Conservation (phyloP, 371 early-diverging fungal species). For the Chytridium lagenaria region DNA sequence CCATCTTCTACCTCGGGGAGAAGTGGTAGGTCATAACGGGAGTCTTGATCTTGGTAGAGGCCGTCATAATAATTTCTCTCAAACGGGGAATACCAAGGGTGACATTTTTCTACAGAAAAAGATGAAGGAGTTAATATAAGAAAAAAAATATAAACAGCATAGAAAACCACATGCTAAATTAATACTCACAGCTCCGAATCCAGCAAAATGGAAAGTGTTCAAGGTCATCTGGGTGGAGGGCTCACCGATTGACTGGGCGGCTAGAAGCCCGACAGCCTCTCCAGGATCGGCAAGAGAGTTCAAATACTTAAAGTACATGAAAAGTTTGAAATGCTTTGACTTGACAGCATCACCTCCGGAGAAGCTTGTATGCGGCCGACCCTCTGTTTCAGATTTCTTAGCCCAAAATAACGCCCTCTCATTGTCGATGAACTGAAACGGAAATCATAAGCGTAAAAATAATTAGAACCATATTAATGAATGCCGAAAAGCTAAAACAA, state of each 20-base stretch:
- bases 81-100: conserved; percentile 99
- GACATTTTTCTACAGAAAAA: conserved; percentile 81
- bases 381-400: conserved; percentile 28
- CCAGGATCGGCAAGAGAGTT: conserved; percentile 96
- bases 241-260: conserved; percentile 99
- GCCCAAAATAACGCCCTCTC: conserved; percentile 65
- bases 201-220: conserved; percentile 99
- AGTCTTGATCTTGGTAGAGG: conserved; percentile 92
- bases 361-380: conserved; percentile 31
- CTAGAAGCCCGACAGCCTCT: conserved; percentile 98
- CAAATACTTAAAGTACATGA: conserved; percentile 95
- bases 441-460: no score
- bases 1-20: conserved; percentile 60
- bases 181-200: conserved; percentile 88
- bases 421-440: conserved; percentile 71
- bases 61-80: conserved; percentile 99
- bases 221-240: conserved; percentile 99
- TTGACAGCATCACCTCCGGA: conserved; percentile 37
- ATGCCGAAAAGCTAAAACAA: no score
- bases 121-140: conserved; percentile 6
- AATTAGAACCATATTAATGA: no score
- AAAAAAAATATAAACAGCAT: conserved; percentile 19
- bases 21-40: conserved; percentile 94
- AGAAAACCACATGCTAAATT: background rate
- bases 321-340: conserved; percentile 68